phyloP scores from a whole-genome alignment of 1,139 yeast genomes.

The Candida freyschussii region DNA sequence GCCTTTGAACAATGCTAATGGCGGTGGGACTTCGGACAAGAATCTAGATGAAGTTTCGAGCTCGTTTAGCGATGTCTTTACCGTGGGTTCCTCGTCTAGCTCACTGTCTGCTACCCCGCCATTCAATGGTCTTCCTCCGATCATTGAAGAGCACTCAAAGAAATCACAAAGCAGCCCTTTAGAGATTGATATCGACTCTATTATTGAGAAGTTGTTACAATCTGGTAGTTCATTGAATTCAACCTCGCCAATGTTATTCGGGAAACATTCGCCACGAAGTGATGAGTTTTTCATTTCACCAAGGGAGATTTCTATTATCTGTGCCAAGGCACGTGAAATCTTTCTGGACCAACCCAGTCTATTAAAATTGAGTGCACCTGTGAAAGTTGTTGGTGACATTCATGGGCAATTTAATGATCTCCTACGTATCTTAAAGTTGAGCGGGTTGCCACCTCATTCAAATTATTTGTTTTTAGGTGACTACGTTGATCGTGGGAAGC shows the following conservation, averaged over 20 bases:
- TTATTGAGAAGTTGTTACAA: constrained; percentile 50
- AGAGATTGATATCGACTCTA: constrained; percentile 45
- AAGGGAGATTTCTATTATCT: constrained; percentile 58
- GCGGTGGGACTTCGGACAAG: constrained; percentile 9
- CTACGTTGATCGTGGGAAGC: constrained; percentile 83
- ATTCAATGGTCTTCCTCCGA: constrained; percentile 19
- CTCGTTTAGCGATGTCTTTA: constrained; percentile 26
- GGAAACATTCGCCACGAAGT: constrained; percentile 35
- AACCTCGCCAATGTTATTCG: constrained; percentile 26
- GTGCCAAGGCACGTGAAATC: constrained; percentile 62
- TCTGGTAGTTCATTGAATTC: constrained; percentile 34
- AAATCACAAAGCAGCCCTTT: constrained; percentile 4
- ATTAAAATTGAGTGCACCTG: constrained; percentile 74
- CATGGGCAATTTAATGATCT: constrained; percentile 83
- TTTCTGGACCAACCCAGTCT: constrained; percentile 75
- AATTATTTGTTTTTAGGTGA: constrained; percentile 80
- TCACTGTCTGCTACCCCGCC: constrained; percentile 24
- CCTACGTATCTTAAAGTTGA: constrained; percentile 64
- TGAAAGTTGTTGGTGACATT: constrained; percentile 81
- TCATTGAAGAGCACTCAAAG: constrained; percentile 20
- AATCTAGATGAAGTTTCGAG: constrained; percentile 21
- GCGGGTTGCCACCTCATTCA: constrained; percentile 78
- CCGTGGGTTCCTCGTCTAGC: constrained; percentile 22
- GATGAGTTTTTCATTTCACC: constrained; percentile 30
- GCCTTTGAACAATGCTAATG: too few relatives aligned